Base-by-base conservation (phyloP, 495 filamentous ascomycete species). In the Chaetomium tenue region DNA sequence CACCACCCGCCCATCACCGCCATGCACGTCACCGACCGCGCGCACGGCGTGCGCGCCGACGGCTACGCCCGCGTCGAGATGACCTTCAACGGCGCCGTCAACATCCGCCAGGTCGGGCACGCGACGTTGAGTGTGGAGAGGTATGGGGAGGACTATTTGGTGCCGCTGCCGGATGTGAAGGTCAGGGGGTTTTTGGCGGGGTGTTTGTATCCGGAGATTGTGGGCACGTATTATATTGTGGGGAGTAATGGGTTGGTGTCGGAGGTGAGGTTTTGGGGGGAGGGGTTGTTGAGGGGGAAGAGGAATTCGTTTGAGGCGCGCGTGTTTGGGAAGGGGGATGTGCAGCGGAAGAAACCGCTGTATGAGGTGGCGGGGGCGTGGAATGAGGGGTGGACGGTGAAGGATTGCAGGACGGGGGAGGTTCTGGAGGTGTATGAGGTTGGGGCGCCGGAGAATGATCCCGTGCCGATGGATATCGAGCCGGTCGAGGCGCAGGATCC, bases 11-110 rank as follows among this genome's bases (percentile, higher is more conserved):
- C 91, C 26, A 90, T 91, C 55, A 96, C 91, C 20, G 91, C 91
- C 18, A 93, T 93, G 75, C 86, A 86, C 62, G 89, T 95, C 62
- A 81, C 81, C 71, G 93, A 94, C 74, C 77, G 82, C 37, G 87
- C 89, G 65, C 80, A 93, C 68, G 89, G 90, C 40, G 82, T 95
- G 55, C 83, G 86, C 75, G 80, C 92, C 6, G 84, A 90, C 80
- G 91, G 91, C 65, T 96, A 94, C 78, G 93, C 92, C 63, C 89
- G 87, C 58, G 90, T 93, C 73, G 93, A 93, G 72, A 92, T 91
- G 56, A 89, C 88, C 9, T 93, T 95, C 71, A 87, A 87, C 33
- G 84, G 86, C 23, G 87, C 87, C 51, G 92, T 94, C 66, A 83
- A 88, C 65, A 86, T 96, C 66, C 88, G 88, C 71, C 91, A 96